A percentile compares a stretch with the other conserved stretches of the same genome.
These are phyloP conservation scores for Lasiosphaeris hirsuta DNA, from an alignment of 495 filamentous ascomycete genomes.

Conservation along the genomic window DNA sequence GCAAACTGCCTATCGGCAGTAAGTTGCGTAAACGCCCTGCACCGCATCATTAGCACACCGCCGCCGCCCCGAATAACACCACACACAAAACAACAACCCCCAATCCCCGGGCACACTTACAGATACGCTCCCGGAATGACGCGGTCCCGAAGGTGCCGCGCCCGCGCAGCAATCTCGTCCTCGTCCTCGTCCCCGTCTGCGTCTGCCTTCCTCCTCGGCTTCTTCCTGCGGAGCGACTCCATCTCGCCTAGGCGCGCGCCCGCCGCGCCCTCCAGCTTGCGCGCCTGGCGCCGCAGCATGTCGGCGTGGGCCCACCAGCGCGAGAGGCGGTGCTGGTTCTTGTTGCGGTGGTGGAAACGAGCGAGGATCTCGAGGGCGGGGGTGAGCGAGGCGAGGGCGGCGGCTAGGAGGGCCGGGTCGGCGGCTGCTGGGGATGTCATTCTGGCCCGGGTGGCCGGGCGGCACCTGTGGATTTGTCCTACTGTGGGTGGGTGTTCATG, in stretches of 20 bases:
- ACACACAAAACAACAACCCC: too few species aligned
- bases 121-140: constrained; percentile 35
- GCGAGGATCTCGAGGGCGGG: constrained; percentile 48
- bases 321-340: constrained; percentile 70
- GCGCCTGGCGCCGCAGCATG: constrained; percentile 59
- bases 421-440: not conserved
- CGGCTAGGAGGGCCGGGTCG: not conserved
- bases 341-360: constrained; percentile 71
- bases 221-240: constrained; percentile 13
- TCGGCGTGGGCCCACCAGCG: constrained; percentile 73
- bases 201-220: constrained; percentile 4
- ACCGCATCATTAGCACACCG: not conserved
- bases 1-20: constrained; percentile 70
- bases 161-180: constrained; percentile 17
- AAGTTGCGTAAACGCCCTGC: constrained; percentile 63
- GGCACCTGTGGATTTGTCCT: too few species aligned
- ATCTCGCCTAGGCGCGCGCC: constrained; percentile 15
- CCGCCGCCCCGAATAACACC: not conserved
- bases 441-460: too few species aligned
- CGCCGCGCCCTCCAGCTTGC: constrained; percentile 47
- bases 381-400: constrained; percentile 13
- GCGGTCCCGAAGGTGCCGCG: constrained; percentile 14
- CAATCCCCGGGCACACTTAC: constrained; percentile 18
- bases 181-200: constrained; percentile 15
- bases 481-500: too few species aligned